Conservation (phyloP, 768 basidiomycete species). For the Tylopilus cervinicoccineus region DNA sequence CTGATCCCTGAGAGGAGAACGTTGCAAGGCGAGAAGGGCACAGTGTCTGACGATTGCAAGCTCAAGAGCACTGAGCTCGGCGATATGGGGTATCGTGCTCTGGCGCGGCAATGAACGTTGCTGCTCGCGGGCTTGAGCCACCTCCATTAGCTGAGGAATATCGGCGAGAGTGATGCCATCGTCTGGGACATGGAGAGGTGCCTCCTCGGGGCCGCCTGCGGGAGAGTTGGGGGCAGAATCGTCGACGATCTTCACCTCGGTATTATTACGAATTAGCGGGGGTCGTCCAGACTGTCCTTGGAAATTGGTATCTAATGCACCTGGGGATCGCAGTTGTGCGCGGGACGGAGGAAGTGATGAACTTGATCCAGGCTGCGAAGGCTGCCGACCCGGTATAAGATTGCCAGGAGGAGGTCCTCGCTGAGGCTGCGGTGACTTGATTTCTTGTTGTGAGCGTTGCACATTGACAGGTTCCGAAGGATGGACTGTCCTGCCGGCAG, state of each 20-base stretch:
- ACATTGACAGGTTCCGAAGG: constrained; percentile 53
- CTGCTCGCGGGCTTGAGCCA: constrained; percentile 85
- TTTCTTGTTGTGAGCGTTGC: constrained; percentile 44
- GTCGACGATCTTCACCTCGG: constrained; percentile 86
- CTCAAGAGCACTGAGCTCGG: constrained; percentile 80
- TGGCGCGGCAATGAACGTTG: constrained; percentile 78
- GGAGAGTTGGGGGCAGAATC: constrained; percentile 74
- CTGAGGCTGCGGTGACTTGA: constrained; percentile 37
- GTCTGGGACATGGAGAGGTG: constrained; percentile 43
- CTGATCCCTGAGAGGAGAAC: constrained; percentile 74
- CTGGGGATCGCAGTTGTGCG: constrained; percentile 39
- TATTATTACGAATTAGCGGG: constrained; percentile 71
- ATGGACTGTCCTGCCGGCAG: constrained; percentile 81
- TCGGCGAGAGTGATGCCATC: constrained; percentile 92
- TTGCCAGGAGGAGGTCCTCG: constrained; percentile 36
- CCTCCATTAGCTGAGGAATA: constrained; percentile 89
- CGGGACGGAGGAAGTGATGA: constrained; percentile 33
- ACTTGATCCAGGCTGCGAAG: constrained; percentile 29
- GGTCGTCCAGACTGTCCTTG: constrained; percentile 55
- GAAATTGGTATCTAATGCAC: constrained; percentile 33
- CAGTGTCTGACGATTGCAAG: constrained; percentile 89
- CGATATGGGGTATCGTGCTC: constrained; percentile 77
- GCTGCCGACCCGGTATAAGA: constrained; percentile 34
- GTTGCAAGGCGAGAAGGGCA: constrained; percentile 75
- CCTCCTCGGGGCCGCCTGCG: constrained; percentile 46